These are phyloP conservation scores for Sugiyamaella castrensis DNA, from an alignment of 1,139 yeast species.

Conservation along the genomic window DNA sequence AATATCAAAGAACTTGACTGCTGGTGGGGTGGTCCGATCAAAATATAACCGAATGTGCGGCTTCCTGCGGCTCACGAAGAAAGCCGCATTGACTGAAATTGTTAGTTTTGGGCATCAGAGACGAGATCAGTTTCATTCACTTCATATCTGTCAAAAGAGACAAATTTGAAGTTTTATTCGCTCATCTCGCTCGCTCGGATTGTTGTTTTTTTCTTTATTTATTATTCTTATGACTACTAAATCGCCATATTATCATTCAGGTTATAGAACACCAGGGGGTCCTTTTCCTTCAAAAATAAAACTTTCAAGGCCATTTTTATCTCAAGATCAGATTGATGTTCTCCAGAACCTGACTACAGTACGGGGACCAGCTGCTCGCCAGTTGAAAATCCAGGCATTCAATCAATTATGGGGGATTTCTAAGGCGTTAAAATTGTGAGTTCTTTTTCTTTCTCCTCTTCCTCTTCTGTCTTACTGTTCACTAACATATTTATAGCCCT, in stretches of 20 bases:
- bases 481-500: conserved; percentile 26
- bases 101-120: no score
- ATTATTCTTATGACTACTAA: conserved; percentile 8
- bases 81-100: no score
- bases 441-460: neutral
- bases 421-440: conserved; percentile 25
- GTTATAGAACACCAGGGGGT: conserved; percentile 1
- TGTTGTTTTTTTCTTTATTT: no score
- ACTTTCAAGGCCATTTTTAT: conserved; percentile 26
- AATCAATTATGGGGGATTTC: conserved; percentile 27
- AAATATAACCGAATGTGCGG: no score
- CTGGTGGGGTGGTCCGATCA: no score
- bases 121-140: no score
- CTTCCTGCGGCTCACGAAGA: no score
- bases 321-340: conserved; percentile 24
- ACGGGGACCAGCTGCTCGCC: conserved; percentile 20
- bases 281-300: conserved; percentile 24
- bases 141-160: no score
- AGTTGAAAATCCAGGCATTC: conserved; percentile 25
- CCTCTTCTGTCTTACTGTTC: no score
- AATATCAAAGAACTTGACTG: no score
- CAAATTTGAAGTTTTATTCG: no score
- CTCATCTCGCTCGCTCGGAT: no score
- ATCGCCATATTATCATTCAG: conserved; percentile 5
- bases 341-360: conserved; percentile 21